Base-by-base conservation (phyloP, 2,329 filamentous ascomycete genomes). In the Aspergillus flavus region DNA sequence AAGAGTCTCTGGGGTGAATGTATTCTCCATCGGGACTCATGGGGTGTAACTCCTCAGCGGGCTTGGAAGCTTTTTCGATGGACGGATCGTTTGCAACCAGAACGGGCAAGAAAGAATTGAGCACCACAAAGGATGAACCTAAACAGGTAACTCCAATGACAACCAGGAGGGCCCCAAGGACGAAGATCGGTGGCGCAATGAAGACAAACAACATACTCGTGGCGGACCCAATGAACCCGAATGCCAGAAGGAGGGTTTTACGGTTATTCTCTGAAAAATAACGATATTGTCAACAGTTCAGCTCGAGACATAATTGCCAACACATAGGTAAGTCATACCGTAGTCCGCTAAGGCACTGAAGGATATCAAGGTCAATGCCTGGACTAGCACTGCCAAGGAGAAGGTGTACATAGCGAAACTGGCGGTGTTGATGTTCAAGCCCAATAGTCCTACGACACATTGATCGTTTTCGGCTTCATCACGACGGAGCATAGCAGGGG, bases 81-180 rank as follows among this genome's bases (percentile, higher is more conserved):
- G 79, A 80, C 1, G 91, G 88, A 75, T 97, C 92, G 71, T 95
- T 89, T 52, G 93, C 86, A 61, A 97, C 94, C 3, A 97, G 84
- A 3, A 97, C 83, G 0, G 94, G 94, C 30, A 97, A 83, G 70
- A 96, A 97, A 0, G 93, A 96, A 78, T 97, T 97, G 30, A 97
- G 82, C 6, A 97, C 84, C 3, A 97, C 94, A 73, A 96, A 97
- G 0, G 92, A 96, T 4, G 93, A 92, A 6, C 94, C 94, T 67
- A 96, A 93, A 48, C 91, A 93, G 1, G 91, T 94, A 72, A 97
- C 96, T 21, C 93, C 91, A 48, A 97, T 82, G 64, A 97, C 91
- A 21, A 93, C 93, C 62, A 96, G 83, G 2, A 97, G 66, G 2
- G 92, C 90, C 39, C 91, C 93, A 19, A 97, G 77, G 2, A 95